Evolutionary conservation across 1,139 yeast species (phyloP), one percentile per base, ranked within the genome.

Genomic region (Wickerhamomyces sp.): DNA sequence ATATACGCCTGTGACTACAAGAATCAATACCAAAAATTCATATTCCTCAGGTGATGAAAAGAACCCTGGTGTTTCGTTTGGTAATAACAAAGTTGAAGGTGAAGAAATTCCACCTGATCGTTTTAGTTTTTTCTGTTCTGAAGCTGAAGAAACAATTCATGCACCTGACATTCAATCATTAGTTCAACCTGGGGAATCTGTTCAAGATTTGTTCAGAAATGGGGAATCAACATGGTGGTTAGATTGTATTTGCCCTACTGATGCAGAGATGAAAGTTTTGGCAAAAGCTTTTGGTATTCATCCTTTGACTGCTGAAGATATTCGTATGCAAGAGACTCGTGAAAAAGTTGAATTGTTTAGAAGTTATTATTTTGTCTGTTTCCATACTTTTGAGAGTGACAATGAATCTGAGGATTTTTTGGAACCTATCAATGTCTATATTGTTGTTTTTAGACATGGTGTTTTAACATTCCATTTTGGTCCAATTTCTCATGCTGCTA

Each of bases 361-460:
- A 57, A 74, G 76, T 51, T 85, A 85, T 62, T 85, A 85, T 64
- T 84, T 85, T 66, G 90, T 85, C 42, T 82, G 89, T 75, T 85
- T 85, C 74, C 91, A 85, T 62, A 81, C 91, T 10, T 85, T 85
- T 64, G 90, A 84, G 59, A 81, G 82, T 31, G 90, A 84, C 61
- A 73, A 75, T 51, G 89, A 84, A 60, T 77, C 86, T 42, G 93
- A 84, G 58, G 94, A 86, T 53, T 87, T 82, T 61, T 69, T 90
- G 62, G 95, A 90, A 59, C 95, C 96, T 13, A 81, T 90, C 57
- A 86, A 88, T 60, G 87, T 89, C 49, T 90, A 90, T 68, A 78
- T 90, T 53, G 93, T 90, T 48, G 96, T 90, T 10, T 89, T 90
- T 71, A 75, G 84, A 52, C 82, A 83, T 44, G 97, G 96, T 35